A percentile compares a stretch with the other conserved stretches of the same genome.
Evolutionary conservation across 495 filamentous ascomycete genomes (phyloP).

Genomic region (Trichoderma erinaceum): DNA sequence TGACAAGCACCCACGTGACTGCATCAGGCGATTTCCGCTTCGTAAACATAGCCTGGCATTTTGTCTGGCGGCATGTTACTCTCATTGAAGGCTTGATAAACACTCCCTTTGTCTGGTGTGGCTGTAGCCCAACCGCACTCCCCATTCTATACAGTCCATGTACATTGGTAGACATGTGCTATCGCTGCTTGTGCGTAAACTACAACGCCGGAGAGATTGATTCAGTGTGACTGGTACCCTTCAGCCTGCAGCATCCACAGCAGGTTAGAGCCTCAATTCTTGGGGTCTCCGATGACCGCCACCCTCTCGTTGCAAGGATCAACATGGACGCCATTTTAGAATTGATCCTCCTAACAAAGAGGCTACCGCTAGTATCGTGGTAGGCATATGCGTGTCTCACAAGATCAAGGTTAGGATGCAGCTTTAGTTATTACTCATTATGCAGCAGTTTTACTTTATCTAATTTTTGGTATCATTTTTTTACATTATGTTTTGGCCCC

Average conservation of each 20-base stretch:
- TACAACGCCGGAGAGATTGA: not conserved
- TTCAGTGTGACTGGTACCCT: not conserved
- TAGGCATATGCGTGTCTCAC: not conserved
- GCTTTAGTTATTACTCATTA: not conserved
- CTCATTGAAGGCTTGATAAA: too few relatives aligned
- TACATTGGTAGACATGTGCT: not conserved
- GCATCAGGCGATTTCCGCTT: too few relatives aligned
- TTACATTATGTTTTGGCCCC: constrained; percentile 7
- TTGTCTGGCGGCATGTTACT: too few relatives aligned
- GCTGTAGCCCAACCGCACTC: too few relatives aligned
- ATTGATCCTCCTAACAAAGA: not conserved
- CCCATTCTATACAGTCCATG: not conserved
- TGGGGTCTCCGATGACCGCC: not conserved
- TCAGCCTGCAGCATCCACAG: not conserved
- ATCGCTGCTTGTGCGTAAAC: not conserved
- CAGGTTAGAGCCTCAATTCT: constrained; percentile 12
- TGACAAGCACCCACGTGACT: too few relatives aligned
- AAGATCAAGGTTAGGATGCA: not conserved
- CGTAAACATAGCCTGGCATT: too few relatives aligned
- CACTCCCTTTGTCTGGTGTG: too few relatives aligned
- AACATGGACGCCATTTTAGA: not conserved
- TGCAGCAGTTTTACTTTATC: not conserved
- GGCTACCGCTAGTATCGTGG: not conserved
- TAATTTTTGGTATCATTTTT: constrained; percentile 4
- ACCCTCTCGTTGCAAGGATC: not conserved